phyloP scores from a whole-genome alignment of 257 asterid species.

The Apocynum venetum region DNA sequence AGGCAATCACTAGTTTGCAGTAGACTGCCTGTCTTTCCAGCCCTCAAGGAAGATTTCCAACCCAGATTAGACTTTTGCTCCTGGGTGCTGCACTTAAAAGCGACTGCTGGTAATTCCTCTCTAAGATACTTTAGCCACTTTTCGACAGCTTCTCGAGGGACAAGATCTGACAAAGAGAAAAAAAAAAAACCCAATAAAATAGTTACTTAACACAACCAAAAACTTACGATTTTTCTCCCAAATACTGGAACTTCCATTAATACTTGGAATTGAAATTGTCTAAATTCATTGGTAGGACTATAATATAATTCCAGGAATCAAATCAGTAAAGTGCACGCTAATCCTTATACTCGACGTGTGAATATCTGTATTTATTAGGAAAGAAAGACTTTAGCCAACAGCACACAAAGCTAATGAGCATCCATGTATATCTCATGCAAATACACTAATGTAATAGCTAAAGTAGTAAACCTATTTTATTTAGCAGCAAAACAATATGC shows the following conservation, averaged over 20 bases:
- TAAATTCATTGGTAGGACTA: background rate
- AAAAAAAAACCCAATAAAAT: background rate
- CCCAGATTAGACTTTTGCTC: slow-evolving; percentile 91
- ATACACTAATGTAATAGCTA: background rate
- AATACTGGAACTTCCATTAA: background rate
- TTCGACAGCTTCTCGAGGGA: slow-evolving; percentile 88
- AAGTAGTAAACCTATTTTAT: slow-evolving; percentile 67
- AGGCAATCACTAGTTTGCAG: slow-evolving; percentile 92
- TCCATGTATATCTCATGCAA: background rate
- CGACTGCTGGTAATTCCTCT: slow-evolving; percentile 91
- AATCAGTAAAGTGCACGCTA: background rate
- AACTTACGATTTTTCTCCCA: background rate
- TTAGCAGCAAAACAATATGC: slow-evolving; percentile 79
- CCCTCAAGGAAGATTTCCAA: slow-evolving; percentile 76
- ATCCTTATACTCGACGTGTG: background rate
- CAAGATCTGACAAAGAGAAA: slow-evolving; percentile 57
- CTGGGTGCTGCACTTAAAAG: slow-evolving; percentile 94
- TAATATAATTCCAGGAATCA: background rate
- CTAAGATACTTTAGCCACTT: slow-evolving; percentile 95
- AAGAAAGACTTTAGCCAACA: background rate
- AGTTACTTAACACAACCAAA: background rate
- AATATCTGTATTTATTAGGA: background rate
- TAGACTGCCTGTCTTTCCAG: slow-evolving; percentile 35
- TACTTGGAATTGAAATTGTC: background rate
- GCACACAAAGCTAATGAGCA: background rate